Evolutionary conservation across 768 basidiomycete genomes (phyloP).

Genomic region (Tricholoma terreum): DNA sequence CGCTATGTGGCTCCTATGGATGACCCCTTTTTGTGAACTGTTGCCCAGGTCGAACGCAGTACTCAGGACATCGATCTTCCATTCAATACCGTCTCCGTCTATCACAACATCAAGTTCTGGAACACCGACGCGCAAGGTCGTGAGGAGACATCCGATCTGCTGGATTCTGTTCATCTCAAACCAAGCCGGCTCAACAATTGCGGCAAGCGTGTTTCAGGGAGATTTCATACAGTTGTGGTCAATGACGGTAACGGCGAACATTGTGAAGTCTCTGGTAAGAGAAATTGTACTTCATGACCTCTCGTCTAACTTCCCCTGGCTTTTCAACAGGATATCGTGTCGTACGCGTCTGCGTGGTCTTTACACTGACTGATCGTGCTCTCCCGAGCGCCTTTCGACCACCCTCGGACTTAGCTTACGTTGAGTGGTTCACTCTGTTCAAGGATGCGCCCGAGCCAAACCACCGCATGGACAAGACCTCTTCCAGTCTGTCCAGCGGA

Average conservation of each 20-base stretch:
- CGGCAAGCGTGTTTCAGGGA: constrained; percentile 14
- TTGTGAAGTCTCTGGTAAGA: constrained; percentile 12
- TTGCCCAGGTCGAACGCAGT: constrained; percentile 12
- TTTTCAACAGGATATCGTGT: constrained; percentile 19
- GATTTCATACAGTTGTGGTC: constrained; percentile 30
- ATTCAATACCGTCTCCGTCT: constrained; percentile 28
- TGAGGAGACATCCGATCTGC: constrained; percentile 7
- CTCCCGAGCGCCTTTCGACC: background rate
- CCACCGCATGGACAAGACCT: constrained; percentile 19
- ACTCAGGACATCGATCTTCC: constrained; percentile 14
- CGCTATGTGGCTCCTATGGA: constrained; percentile 21
- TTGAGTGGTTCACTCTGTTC: constrained; percentile 1
- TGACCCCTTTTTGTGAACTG: constrained; percentile 12
- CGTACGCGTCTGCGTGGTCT: constrained; percentile 17
- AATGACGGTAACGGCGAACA: constrained; percentile 5
- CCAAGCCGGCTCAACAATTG: constrained; percentile 13
- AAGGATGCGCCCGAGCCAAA: constrained; percentile 5
- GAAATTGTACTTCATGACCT: background rate
- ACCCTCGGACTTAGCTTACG: constrained; percentile 2
- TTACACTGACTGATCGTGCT: constrained; percentile 12
- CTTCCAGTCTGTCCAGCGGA: constrained; percentile 4
- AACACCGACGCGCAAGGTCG: constrained; percentile 14
- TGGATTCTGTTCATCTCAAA: constrained; percentile 30
- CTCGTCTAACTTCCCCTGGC: background rate
- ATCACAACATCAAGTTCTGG: constrained; percentile 34